Evolutionary conservation across 2,329 filamentous ascomycete genomes (phyloP).

Genomic region (Fusarium sp.): DNA sequence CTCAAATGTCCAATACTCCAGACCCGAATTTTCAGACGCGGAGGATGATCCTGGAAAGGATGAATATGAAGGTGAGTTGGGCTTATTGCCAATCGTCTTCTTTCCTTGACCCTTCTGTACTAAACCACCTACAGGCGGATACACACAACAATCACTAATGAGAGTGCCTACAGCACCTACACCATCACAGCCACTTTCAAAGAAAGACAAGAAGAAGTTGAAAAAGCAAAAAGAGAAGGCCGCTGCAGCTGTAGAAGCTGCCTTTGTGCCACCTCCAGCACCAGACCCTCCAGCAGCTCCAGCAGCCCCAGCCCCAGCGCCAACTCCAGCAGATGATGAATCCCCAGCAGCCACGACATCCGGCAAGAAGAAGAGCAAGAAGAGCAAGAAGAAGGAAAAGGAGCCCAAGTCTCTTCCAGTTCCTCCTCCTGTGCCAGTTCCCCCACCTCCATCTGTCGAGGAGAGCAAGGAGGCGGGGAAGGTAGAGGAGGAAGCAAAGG

Average conservation of each 20-base stretch:
- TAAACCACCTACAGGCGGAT: slow-evolving; percentile 18
- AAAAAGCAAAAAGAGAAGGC: slow-evolving; percentile 29
- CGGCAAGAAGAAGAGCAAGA: slow-evolving; percentile 38
- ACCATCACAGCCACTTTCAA: slow-evolving; percentile 15
- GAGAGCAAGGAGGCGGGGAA: slow-evolving; percentile 32
- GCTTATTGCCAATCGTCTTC: not conserved
- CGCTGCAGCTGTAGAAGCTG: slow-evolving; percentile 6
- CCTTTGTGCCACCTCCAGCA: slow-evolving; percentile 8
- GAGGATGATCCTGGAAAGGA: slow-evolving; percentile 45
- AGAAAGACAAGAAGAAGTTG: slow-evolving; percentile 37
- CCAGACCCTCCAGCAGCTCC: slow-evolving; percentile 22
- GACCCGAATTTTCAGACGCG: slow-evolving; percentile 53
- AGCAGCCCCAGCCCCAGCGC: slow-evolving; percentile 6
- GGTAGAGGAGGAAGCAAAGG: slow-evolving; percentile 27
- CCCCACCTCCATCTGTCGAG: slow-evolving; percentile 7
- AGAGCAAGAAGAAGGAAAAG: slow-evolving; percentile 37
- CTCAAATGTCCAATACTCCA: slow-evolving; percentile 55
- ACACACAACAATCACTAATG: slow-evolving; percentile 17
- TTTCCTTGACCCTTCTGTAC: not conserved
- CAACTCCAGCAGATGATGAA: slow-evolving; percentile 18
- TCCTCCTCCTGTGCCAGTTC: slow-evolving; percentile 6
- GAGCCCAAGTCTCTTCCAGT: slow-evolving; percentile 8
- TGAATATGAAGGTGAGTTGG: slow-evolving; percentile 33
- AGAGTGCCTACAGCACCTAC: slow-evolving; percentile 16
- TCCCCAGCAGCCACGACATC: slow-evolving; percentile 11